Evolutionary conservation across 176 grass and related monocot species (phyloP), one percentile per base, ranked within the genome.

Genomic region (Echinochloa phyllopogon): DNA sequence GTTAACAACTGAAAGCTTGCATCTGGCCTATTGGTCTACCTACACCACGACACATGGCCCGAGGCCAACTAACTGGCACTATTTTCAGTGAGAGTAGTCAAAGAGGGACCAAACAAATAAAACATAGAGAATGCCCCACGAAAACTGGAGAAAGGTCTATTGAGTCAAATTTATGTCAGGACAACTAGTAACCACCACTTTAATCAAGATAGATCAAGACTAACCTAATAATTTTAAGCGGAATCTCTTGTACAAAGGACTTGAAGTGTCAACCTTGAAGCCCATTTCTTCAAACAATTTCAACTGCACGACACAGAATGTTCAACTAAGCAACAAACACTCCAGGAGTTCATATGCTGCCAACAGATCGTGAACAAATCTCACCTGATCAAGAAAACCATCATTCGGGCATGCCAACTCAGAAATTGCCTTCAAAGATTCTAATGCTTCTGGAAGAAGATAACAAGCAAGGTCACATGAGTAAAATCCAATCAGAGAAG

Each of bases 271-370:
- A 83, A 95, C 91, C 82, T 83, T 95, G 74, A 95, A 98, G 25
- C 91, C 85, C 93, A 94, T 98, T 94, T 95, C 95, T 92, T 95
- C 93, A 85, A 98, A 98, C 17, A 95, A 75, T 85, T 93, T 93
- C 78, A 96, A 80, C 94, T 96, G 91, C 83, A 89, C 73, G 3
- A 53, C 52, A 71, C 18, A 85, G 39, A 6, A 79, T 18, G 59
- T 82, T 76, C 60, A 76, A 45, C 65, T 72, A 69, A 82, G 44
- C 18, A 66, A 67, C 7, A 80, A 52, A 15, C 33, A 79, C 58
- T 66, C 9, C 52, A n/a, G 8, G 9, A 63, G 44, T 11, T 82
- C 63, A 25, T 69, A 69, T 41, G 70, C 14, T 82, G 49, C 84
- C 68, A 90, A 10, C 52, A 76, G 6, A 81, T 65, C 9, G 53